Percentiles rank a stretch among this genome's conserved stretches.
These are phyloP conservation scores for Lumnitzera littorea DNA, from an alignment of 345 rosid species.

Conservation along the genomic window DNA sequence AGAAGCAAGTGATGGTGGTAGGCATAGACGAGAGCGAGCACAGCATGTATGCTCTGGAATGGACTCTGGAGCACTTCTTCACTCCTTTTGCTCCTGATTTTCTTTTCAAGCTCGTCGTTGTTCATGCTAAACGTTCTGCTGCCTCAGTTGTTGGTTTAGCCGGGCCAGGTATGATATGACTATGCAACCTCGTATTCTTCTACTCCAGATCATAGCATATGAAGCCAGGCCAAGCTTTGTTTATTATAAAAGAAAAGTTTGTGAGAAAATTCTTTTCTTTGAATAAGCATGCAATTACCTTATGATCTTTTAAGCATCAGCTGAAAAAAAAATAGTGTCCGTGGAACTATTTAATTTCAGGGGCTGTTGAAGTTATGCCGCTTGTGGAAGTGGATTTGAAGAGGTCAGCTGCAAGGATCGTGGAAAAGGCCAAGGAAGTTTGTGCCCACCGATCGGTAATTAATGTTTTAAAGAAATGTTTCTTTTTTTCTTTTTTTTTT, in stretches of 20 bases:
- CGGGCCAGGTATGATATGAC: constrained; percentile 26
- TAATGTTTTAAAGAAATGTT: background rate
- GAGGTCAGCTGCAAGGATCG: constrained; percentile 52
- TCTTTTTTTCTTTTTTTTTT: background rate
- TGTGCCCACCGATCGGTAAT: constrained; percentile 56
- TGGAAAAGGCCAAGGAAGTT: constrained; percentile 51
- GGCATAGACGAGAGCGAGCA: constrained; percentile 44
- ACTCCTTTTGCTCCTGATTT: constrained; percentile 18
- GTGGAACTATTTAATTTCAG: constrained; percentile 16
- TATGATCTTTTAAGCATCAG: background rate
- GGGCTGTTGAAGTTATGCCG: constrained; percentile 62
- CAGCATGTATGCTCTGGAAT: constrained; percentile 46
- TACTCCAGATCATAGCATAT: background rate
- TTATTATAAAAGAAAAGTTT: too few species aligned
- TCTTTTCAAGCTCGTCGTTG: constrained; percentile 38
- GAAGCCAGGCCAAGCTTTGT: background rate
- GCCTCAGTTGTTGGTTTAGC: constrained; percentile 23
- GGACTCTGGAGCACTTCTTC: constrained; percentile 50
- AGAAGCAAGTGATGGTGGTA: constrained; percentile 33
- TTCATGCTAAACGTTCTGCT: constrained; percentile 41
- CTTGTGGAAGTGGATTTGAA: constrained; percentile 63
- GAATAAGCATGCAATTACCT: too few species aligned
- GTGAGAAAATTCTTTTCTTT: too few species aligned
- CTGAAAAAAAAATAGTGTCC: background rate
- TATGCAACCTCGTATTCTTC: background rate